Evolutionary conservation across 108 stramenopile species (phyloP).

Genomic region (Skeletonema marinoi): DNA sequence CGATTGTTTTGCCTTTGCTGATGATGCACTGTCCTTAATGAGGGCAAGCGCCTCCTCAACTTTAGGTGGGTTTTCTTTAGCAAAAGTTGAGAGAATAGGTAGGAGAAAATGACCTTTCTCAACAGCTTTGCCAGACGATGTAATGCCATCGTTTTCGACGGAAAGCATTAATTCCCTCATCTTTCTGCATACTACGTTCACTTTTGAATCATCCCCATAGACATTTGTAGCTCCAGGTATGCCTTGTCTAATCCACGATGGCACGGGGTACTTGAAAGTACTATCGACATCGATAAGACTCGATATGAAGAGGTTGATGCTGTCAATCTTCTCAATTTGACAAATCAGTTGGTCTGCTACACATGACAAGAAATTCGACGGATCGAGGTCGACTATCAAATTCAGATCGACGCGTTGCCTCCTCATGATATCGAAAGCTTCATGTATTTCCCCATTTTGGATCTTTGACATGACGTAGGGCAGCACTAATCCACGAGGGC

Average conservation of each 20-base stretch:
- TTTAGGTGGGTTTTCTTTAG: slow-evolving; percentile 83
- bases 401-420: slow-evolving; percentile 87
- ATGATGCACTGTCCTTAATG: slow-evolving; percentile 60
- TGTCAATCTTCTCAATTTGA: slow-evolving; percentile 72
- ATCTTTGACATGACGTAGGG: slow-evolving; percentile 75
- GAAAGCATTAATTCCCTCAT: slow-evolving; percentile 70
- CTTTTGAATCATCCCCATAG: slow-evolving; percentile 72
- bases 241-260: slow-evolving; percentile 51
- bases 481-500: slow-evolving; percentile 79
- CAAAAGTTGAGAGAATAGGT: slow-evolving; percentile 87
- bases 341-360: slow-evolving; percentile 53
- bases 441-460: slow-evolving; percentile 41
- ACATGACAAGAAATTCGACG: slow-evolving; percentile 61
- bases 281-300: slow-evolving; percentile 72
- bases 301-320: slow-evolving; percentile 87
- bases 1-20: slow-evolving; percentile 7
- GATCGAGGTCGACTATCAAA: slow-evolving; percentile 79
- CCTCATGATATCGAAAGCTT: slow-evolving; percentile 81
- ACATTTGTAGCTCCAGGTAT: neutral
- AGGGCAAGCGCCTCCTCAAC: slow-evolving; percentile 78
- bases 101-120: slow-evolving; percentile 74
- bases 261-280: slow-evolving; percentile 76
- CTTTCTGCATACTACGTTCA: slow-evolving; percentile 72
- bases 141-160: slow-evolving; percentile 49
- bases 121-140: slow-evolving; percentile 36